phyloP scores from a whole-genome alignment of 345 rosid species.

The Atalantia buxifolia region DNA sequence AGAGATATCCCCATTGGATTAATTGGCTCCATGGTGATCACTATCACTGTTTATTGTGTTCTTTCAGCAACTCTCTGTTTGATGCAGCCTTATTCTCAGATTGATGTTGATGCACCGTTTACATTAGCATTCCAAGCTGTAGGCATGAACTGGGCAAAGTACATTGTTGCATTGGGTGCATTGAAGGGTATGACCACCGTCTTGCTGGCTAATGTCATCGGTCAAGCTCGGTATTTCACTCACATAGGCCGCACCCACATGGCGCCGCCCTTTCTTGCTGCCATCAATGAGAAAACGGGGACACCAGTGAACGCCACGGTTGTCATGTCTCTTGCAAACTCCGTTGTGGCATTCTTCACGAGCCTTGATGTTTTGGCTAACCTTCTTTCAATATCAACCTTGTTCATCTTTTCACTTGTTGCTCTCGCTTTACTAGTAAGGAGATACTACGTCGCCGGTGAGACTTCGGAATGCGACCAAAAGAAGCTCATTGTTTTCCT shows the following conservation, averaged over 20 bases:
- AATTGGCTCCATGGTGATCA: conserved; percentile 54
- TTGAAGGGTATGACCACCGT: conserved; percentile 68
- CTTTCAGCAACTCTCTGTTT: conserved; percentile 41
- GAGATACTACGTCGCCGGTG: conserved; percentile 47
- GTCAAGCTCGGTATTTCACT: conserved; percentile 66
- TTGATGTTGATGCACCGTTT: conserved; percentile 58
- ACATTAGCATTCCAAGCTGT: conserved; percentile 49
- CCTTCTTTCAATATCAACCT: conserved; percentile 55
- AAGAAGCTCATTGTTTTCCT: conserved; percentile 36
- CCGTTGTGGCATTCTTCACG: conserved; percentile 51
- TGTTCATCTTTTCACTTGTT: conserved; percentile 55
- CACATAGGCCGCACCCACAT: conserved; percentile 67
- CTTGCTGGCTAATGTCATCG: conserved; percentile 43
- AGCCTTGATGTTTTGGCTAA: conserved; percentile 48
- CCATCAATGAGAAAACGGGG: conserved; percentile 43
- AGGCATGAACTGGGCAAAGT: conserved; percentile 63
- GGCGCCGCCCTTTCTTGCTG: conserved; percentile 58
- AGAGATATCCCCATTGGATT: conserved; percentile 64
- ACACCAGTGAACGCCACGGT: conserved; percentile 59
- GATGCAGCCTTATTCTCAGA: conserved; percentile 48
- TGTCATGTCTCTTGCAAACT: conserved; percentile 43
- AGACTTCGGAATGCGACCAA: conserved; percentile 32
- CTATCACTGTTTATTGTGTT: conserved; percentile 37
- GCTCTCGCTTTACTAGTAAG: conserved; percentile 56
- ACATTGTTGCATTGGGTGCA: conserved; percentile 61